Evolutionary conservation across 345 rosid species (phyloP), one percentile per base, ranked within the genome.

Genomic region (Reutealis trisperma): DNA sequence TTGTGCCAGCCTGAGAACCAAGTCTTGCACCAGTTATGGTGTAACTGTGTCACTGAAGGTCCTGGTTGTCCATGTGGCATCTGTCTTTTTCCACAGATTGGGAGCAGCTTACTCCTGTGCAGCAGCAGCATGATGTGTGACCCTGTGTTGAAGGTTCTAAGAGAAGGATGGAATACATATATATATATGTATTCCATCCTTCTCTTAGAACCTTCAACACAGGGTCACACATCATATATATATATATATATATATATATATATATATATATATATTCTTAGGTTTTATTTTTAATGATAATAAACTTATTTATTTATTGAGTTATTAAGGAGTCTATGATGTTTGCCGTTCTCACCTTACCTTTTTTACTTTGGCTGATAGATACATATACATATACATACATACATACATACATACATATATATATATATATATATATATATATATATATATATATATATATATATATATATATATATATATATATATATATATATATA

Each of bases 351-450:
- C 16, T 70, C 45, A 8, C 11, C 6, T 55, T 32, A 37, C 47
- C 42, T 37, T 73, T 42, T 61, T 55, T 27, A 24, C 13, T 57
- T 37, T 74, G 79, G 79, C 84, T 82, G 81, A n/a, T n/a, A n/a
- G n/a, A n/a, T n/a, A n/a, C n/a, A n/a, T n/a, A n/a, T n/a, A n/a
- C n/a, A n/a, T n/a, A n/a, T n/a, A n/a, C n/a, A n/a, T n/a, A n/a
- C n/a, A n/a, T n/a, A n/a, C n/a, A n/a, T n/a, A n/a, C n/a, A n/a
- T n/a, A n/a, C n/a, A n/a, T n/a, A n/a, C n/a, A n/a, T n/a, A n/a
- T n/a, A n/a, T n/a, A n/a, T n/a, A n/a, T n/a, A n/a, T n/a, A n/a
- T n/a, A n/a, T n/a, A n/a, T n/a, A n/a, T n/a, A n/a, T n/a, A n/a
- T n/a, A n/a, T n/a, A n/a, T n/a, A n/a, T n/a, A n/a, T n/a, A n/a